Percentiles rank a stretch among this genome's conserved stretches.
Conservation (phyloP, 83 land plant species). For the Isoetes engelmannii region DNA sequence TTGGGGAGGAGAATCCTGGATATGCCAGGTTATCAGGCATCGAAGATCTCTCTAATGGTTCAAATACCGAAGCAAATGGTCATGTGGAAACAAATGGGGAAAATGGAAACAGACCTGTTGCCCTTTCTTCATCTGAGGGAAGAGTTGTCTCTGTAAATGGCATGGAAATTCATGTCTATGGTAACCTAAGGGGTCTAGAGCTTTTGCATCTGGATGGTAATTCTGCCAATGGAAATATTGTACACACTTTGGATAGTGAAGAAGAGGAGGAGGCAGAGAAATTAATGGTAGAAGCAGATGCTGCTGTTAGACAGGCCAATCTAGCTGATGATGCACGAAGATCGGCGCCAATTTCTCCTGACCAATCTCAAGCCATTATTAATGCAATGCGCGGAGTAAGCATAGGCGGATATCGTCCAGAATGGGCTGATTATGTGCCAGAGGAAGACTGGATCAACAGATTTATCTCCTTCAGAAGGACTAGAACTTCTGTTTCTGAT, state of each 20-base stretch:
- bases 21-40: no score
- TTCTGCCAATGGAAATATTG: not conserved
- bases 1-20: no score
- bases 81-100: not conserved
- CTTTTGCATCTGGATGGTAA: not conserved
- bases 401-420: slow-evolving; percentile 50
- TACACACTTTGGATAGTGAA: not conserved
- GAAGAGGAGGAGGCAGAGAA: slow-evolving; percentile 47
- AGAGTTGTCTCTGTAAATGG: slow-evolving; percentile 4
- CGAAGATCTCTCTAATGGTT: not conserved
- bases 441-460: slow-evolving; percentile 57
- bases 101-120: not conserved
- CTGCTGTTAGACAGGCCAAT: slow-evolving; percentile 44
- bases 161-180: slow-evolving; percentile 18
- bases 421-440: slow-evolving; percentile 55
- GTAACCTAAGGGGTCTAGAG: slow-evolving; percentile 8
- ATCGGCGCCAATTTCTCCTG: slow-evolving; percentile 53
- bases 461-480: no score
- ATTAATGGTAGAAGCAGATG: slow-evolving; percentile 33
- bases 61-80: not conserved
- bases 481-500: no score
- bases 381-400: slow-evolving; percentile 72
- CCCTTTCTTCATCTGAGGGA: not conserved
- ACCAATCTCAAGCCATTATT: slow-evolving; percentile 46
- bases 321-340: slow-evolving; percentile 57